These are phyloP conservation scores for Sphaerulina musiva DNA, from an alignment of 2,329 filamentous ascomycete genomes.

Conservation along the genomic window DNA sequence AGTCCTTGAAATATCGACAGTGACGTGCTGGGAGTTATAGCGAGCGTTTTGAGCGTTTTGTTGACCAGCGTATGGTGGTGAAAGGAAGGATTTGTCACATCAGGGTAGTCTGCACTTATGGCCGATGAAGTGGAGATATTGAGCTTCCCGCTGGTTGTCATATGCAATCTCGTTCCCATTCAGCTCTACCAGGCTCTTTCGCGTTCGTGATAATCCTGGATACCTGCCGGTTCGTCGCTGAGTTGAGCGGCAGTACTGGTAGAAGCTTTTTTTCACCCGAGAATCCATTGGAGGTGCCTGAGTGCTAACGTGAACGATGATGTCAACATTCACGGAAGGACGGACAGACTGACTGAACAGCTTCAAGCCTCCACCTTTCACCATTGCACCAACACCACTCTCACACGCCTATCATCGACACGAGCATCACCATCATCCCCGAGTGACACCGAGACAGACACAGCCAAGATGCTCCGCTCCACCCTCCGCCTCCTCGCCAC, in stretches of 20 bases:
- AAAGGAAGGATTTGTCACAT: neutral
- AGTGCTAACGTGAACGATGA: constrained; percentile 1
- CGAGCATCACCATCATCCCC: too few relatives aligned
- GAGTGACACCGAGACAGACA: neutral
- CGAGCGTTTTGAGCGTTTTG: neutral
- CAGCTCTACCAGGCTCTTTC: neutral
- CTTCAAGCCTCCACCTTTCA: neutral
- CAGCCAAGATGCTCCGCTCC: constrained; percentile 13
- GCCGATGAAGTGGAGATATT: neutral
- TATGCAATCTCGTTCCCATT: neutral
- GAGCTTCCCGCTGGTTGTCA: neutral
- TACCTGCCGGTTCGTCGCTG: neutral
- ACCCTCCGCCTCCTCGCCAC: constrained; percentile 29
- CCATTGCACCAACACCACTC: too few relatives aligned
- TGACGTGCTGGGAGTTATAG: neutral
- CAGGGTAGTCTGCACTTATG: neutral
- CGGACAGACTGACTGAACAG: neutral
- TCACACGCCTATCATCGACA: too few relatives aligned
- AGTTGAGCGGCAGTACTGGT: neutral
- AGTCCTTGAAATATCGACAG: neutral
- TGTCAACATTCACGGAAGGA: constrained; percentile 3
- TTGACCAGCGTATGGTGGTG: neutral
- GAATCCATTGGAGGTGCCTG: neutral
- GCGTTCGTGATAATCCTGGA: neutral
- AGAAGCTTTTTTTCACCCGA: constrained; percentile 8